Evolutionary conservation across 106 monocot genomes (phyloP), one percentile per base, ranked within the genome.

Genomic region (Acorus calamus): DNA sequence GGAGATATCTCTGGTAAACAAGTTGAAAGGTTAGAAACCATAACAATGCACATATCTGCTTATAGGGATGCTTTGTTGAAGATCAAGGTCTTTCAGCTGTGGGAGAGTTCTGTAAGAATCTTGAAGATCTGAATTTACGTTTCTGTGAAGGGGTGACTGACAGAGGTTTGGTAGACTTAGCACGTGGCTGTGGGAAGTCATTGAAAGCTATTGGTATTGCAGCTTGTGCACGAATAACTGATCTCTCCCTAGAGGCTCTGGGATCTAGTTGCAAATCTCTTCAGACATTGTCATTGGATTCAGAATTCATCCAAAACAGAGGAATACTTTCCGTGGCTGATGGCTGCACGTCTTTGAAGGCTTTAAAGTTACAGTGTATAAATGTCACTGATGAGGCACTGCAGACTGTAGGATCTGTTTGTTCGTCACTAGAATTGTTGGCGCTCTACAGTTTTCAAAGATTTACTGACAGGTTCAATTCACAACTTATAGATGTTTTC

Each of bases 41-140:
- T 28, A 28, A 28, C 28, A 28, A 1, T 28, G 0, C 28, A 28
- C 28, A 28, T 28, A 0, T 46, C 57, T 52, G 13, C 72, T 41
- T 68, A 47, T 62, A 98, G 88, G 98, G 85, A 57, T 98, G 85
- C 70, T 98, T 92, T 77, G 73, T 98, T 77, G 91, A 92, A 74
- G 91, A 98, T 77, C 71, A 81, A 57, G 96, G 87, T 57, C 83
- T 98, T 63, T 72, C 72, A 66, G 77, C 96, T 52, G 65, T 98
- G 52, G 91, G 96, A 53, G 74, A 86, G 59, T 64, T 52, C 58
- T 91, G 96, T 74, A 85, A 79, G 70, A 70, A 71, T 60, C 92
- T 98, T 68, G 68, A 81, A 64, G 80, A 83, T 52, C 65, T 98
- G 63, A 98, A 80, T 61, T 64, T 98, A 61, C 77, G 84, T 49